Conservation (phyloP, 495 filamentous ascomycete genomes). For the Cryomyces minteri region DNA sequence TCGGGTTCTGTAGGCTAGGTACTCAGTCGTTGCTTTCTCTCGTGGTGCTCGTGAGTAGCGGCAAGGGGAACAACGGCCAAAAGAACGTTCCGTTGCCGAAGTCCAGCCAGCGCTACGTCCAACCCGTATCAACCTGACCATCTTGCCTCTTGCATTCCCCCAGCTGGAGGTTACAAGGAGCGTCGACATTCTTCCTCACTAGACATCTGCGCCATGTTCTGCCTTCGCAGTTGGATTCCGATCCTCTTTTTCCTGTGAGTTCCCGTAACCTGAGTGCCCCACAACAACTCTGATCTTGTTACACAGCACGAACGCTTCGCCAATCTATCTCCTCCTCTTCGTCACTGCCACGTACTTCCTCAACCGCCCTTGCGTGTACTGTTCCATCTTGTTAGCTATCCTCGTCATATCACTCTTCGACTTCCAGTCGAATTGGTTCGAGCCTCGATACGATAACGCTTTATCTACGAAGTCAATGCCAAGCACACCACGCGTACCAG, state of each 20-base stretch:
- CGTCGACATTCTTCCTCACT: too few relatives aligned
- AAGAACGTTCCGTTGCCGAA: too few relatives aligned
- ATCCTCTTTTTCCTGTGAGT: conserved; percentile 22
- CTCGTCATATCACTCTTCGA: conserved; percentile 24
- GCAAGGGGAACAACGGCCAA: too few relatives aligned
- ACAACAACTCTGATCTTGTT: conserved; percentile 2
- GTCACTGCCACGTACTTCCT: conserved; percentile 21
- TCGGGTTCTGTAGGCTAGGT: too few relatives aligned
- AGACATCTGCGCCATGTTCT: conserved; percentile 13
- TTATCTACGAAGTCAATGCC: neutral
- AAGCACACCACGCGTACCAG: neutral
- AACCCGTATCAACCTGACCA: too few relatives aligned
- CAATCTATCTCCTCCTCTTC: conserved; percentile 24
- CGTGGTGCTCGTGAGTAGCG: too few relatives aligned
- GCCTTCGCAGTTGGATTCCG: conserved; percentile 20
- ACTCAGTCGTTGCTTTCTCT: too few relatives aligned
- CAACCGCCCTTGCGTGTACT: conserved; percentile 25
- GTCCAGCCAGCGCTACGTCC: too few relatives aligned
- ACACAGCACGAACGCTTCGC: conserved; percentile 13
- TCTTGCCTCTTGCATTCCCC: too few relatives aligned
- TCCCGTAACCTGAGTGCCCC: neutral
- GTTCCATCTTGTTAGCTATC: conserved; percentile 22
- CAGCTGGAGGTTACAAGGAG: too few relatives aligned
- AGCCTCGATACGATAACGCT: conserved; percentile 8
- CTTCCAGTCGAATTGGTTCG: conserved; percentile 23